phyloP scores from a whole-genome alignment of 441 rosid genomes.

The Adansonia madagascariensis region DNA sequence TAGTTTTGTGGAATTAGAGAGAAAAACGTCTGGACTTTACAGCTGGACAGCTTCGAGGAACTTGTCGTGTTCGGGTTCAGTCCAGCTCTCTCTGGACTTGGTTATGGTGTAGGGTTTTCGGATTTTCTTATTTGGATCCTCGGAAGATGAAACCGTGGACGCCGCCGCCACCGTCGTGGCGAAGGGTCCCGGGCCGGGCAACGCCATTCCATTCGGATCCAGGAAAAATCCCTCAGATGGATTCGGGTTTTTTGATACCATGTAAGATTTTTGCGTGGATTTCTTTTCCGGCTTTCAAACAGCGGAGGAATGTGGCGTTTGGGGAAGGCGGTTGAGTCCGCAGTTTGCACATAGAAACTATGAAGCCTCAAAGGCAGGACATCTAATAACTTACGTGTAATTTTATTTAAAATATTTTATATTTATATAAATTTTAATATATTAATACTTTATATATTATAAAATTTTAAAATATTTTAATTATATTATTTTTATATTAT shows the following conservation, averaged over 20 bases:
- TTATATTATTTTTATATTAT: too few species aligned
- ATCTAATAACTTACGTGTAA: too few species aligned
- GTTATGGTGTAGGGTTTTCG: conserved; percentile 87
- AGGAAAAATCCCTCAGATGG: conserved; percentile 61
- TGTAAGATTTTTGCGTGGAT: conserved; percentile 16
- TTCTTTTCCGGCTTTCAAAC: conserved; percentile 20
- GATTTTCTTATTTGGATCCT: conserved; percentile 74
- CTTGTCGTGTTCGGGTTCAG: conserved; percentile 90
- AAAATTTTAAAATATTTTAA: too few species aligned
- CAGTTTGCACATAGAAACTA: too few species aligned
- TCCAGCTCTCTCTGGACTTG: conserved; percentile 96
- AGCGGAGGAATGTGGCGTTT: conserved; percentile 6
- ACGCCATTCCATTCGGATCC: conserved; percentile 76
- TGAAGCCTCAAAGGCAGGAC: too few species aligned
- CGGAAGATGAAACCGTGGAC: conserved; percentile 39
- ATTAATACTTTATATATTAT: too few species aligned
- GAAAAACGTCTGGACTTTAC: conserved; percentile 44
- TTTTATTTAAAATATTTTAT: too few species aligned
- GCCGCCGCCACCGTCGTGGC: conserved; percentile 26
- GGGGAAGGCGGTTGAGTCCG: not conserved
- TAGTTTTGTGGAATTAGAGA: not conserved
- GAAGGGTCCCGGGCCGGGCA: conserved; percentile 64
- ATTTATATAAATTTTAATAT: too few species aligned
- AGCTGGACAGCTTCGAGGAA: conserved; percentile 92
- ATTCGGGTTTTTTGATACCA: conserved; percentile 75